Evolutionary conservation across 1,284 basidiomycete species (phyloP).

Genomic region (Microbotryum violaceum): DNA sequence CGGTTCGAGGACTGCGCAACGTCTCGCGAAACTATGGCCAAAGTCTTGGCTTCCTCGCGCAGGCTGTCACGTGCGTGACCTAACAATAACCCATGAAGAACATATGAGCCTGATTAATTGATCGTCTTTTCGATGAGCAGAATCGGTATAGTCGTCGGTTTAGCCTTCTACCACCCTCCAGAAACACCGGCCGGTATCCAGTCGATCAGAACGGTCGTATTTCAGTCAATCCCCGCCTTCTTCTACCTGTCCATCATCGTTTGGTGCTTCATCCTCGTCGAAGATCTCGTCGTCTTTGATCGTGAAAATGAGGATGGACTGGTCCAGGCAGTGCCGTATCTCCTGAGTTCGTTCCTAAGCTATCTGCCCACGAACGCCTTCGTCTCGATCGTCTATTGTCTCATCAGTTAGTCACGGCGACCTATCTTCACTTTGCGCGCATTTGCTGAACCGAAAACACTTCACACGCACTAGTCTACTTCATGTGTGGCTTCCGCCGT

Average conservation of each 20-base stretch:
- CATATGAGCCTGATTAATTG: slow-evolving; percentile 30
- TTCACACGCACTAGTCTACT: not conserved
- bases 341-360: slow-evolving; percentile 12
- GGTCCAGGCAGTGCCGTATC: slow-evolving; percentile 41
- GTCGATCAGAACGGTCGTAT: slow-evolving; percentile 41
- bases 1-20: slow-evolving; percentile 39
- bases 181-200: slow-evolving; percentile 45
- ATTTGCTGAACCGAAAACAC: slow-evolving; percentile 38
- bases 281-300: slow-evolving; percentile 47
- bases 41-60: slow-evolving; percentile 39
- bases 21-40: slow-evolving; percentile 42
- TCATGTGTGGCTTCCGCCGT: slow-evolving; percentile 41
- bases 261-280: slow-evolving; percentile 43
- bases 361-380: slow-evolving; percentile 37
- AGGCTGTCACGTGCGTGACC: slow-evolving; percentile 37
- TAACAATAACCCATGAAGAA: slow-evolving; percentile 29
- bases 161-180: slow-evolving; percentile 32
- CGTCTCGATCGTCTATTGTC: slow-evolving; percentile 37
- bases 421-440: slow-evolving; percentile 41
- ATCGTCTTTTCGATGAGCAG: not conserved
- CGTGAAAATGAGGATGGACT: slow-evolving; percentile 46
- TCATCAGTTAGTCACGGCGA: slow-evolving; percentile 25
- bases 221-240: slow-evolving; percentile 30
- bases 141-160: slow-evolving; percentile 30
- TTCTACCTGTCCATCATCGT: slow-evolving; percentile 35